These are phyloP conservation scores for Quercus gilva DNA, from an alignment of 306 rosid genomes.

Conservation along the genomic window DNA sequence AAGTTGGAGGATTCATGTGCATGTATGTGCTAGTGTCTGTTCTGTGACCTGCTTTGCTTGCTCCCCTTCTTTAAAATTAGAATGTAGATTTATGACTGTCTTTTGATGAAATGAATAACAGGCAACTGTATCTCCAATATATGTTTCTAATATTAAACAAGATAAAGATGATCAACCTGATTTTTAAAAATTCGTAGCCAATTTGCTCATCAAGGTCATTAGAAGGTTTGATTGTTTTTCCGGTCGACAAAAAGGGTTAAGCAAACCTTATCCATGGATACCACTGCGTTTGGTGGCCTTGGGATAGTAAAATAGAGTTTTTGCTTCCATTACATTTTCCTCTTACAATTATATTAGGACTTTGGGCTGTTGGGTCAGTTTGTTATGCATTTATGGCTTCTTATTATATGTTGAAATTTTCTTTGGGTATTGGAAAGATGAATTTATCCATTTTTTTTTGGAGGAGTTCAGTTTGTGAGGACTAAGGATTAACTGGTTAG, in stretches of 20 bases:
- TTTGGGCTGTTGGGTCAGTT: not conserved
- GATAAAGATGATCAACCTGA: not conserved
- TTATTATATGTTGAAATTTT: not conserved
- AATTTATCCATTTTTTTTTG: not conserved
- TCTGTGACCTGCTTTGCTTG: not conserved
- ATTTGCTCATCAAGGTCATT: not conserved
- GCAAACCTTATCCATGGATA: not conserved
- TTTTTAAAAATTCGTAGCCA: not conserved
- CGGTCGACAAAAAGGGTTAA: not conserved
- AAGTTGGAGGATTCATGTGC: not conserved
- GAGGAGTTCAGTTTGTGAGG: not conserved
- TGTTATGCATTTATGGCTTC: not conserved
- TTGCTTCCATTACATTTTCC: not conserved
- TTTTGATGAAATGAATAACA: no score
- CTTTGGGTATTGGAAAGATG: not conserved
- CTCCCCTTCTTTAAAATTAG: not conserved
- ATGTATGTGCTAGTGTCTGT: not conserved
- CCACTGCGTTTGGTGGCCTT: not conserved
- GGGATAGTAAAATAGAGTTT: not conserved
- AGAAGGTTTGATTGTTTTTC: not conserved
- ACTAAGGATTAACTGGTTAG: not conserved
- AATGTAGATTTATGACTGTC: no score
- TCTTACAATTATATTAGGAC: not conserved
- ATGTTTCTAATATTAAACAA: no score
- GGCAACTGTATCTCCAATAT: no score